Base-by-base conservation (phyloP, 306 rosid species). In the Clitoria ternatea region DNA sequence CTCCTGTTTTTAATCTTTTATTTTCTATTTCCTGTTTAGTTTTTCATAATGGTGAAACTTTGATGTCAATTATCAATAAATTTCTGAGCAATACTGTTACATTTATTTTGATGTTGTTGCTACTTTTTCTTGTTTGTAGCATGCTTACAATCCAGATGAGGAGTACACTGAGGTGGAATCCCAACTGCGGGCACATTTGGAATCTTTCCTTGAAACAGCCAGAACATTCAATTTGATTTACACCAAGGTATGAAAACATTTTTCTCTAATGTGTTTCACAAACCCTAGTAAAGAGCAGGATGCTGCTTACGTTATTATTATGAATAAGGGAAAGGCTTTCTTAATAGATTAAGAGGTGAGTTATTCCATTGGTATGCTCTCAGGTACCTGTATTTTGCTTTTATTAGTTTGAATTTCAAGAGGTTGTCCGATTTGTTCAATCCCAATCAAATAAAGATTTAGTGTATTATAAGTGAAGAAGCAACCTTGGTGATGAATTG, bases 131-230 rank as follows among this genome's bases (percentile, higher is more conserved):
- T 74, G 73, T 70, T 70, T 84, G 23, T 65, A 90, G 96, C 91
- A 93, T 77, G 90, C 97, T 18, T 90, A 90, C 81, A 88, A 90
- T 87, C 98, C 98, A 33, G 89, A 93, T 39, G 98, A 93, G 82
- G 98, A 85, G 77, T 88, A 90, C 57, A 78, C 83, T 6, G 91
- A 85, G 79, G 96, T 87, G 72, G 98, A 93, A 73, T 76, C 97
- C 80, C 89, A 89, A 66, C 79, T 93, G 82, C 87, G 98, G 30
- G 78, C 81, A 14, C 92, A 88, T 76, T 83, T 93, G 86, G 96
- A 87, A 74, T 93, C 97, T 66, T 93, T 93, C 75, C 88, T 93
- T 44, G 97, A 93, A 84, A 93, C 98, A 45, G 98, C 98, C 22
- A 88, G 96, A 81, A 75, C 92, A 49, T 93, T 88, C 83, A 93